A percentile compares a stretch with the other conserved stretches of the same genome.
phyloP scores from a whole-genome alignment of 106 monocot species.

The Dactylorhiza incarnata region DNA sequence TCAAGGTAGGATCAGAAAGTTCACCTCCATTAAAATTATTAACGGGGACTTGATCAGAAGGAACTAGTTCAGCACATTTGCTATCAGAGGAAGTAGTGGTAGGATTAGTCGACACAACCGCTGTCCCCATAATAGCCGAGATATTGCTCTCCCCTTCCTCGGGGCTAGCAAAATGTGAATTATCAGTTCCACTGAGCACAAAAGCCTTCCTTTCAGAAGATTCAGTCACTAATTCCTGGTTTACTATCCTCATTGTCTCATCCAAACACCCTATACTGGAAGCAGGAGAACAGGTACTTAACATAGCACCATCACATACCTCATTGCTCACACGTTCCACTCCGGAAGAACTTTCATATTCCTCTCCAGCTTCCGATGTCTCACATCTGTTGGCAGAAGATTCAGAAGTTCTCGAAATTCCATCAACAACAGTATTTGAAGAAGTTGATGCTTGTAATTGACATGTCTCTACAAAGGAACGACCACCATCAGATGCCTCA shows the following conservation, averaged over 20 bases:
- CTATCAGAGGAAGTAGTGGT: constrained; percentile 1
- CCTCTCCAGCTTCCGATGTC: constrained; percentile 2
- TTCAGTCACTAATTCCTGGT: background rate
- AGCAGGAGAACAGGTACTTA: background rate
- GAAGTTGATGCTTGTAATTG: constrained; percentile 9
- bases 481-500: background rate
- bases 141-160: background rate
- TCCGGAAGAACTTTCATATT: constrained; percentile 5
- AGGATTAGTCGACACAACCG: background rate
- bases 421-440: constrained; percentile 1
- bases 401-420: background rate
- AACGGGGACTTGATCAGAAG: constrained; percentile 3
- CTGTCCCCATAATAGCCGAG: background rate
- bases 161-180: background rate
- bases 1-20: background rate
- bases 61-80: background rate
- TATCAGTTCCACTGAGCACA: background rate
- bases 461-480: constrained; percentile 1
- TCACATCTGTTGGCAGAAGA: background rate
- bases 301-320: background rate
- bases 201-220: background rate
- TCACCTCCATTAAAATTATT: background rate
- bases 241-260: background rate
- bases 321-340: constrained; percentile 3
- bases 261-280: constrained; percentile 6